Evolutionary conservation across 176 grass and related monocot genomes (phyloP).

Genomic region (Bolboschoenus planiculmis): DNA sequence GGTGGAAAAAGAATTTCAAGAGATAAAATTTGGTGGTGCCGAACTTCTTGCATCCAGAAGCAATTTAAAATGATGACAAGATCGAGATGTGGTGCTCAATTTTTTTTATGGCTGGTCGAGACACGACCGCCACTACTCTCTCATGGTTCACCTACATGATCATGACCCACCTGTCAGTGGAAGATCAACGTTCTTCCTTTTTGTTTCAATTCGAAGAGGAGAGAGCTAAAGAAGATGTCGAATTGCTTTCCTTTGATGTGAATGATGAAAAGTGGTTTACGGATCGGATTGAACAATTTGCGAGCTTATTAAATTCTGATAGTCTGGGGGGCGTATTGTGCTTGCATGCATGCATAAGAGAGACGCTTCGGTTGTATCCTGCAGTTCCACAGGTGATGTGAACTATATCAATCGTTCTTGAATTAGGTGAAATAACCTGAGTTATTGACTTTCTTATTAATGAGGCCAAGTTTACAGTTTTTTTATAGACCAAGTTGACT

Average conservation of each 20-base stretch:
- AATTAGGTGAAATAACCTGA: background rate
- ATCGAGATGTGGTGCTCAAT: constrained; percentile 83
- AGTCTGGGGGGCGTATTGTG: constrained; percentile 62
- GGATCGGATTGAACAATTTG: constrained; percentile 49
- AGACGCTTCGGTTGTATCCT: constrained; percentile 82
- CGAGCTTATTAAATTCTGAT: constrained; percentile 57
- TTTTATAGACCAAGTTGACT: no score
- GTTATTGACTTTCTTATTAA: no score
- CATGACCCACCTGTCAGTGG: constrained; percentile 48
- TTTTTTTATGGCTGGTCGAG: constrained; percentile 81
- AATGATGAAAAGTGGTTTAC: constrained; percentile 27
- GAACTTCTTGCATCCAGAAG: no score
- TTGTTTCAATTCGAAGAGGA: constrained; percentile 55
- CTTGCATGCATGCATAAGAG: constrained; percentile 81
- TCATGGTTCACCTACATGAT: constrained; percentile 95
- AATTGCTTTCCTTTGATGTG: constrained; percentile 25
- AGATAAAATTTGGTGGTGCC: no score
- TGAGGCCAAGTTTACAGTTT: background rate
- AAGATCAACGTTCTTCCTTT: constrained; percentile 57
- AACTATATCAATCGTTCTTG: background rate
- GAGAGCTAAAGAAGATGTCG: constrained; percentile 51
- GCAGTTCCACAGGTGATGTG: constrained; percentile 61
- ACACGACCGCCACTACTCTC: constrained; percentile 83
- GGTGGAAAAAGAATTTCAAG: no score
- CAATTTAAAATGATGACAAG: constrained; percentile 29